Evolutionary conservation across 257 asterid genomes (phyloP), one percentile per base, ranked within the genome.

Genomic region (Capsicum baccatum): DNA sequence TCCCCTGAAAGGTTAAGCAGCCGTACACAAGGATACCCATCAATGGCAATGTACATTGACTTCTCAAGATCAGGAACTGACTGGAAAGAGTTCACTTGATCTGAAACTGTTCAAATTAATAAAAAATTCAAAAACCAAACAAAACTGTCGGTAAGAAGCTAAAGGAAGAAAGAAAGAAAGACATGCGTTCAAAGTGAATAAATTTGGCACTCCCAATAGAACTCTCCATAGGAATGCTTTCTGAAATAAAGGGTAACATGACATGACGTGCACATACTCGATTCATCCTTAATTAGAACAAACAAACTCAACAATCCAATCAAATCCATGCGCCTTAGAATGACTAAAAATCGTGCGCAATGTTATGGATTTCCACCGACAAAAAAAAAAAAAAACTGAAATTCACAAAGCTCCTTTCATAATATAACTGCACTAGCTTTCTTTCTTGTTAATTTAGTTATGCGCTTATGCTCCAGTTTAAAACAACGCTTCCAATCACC

Each of bases 1-100:
- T 92, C 99, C 90, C 97, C 99, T 6, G 98, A 91, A 88, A 94
- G 91, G 88, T 92, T 94, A 90, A 96, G 99, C 87, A 96, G 89
- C 60, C 99, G 94, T 60, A 96, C 99, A 86, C 99, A 96, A 16
- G 99, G 99, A 88, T 90, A 94, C 79, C 97, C 99, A 35, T 93
- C 97, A 88, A 96, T 86, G 82, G 88, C 85, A 33, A 79, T 86
- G 91, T 96, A 96, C 99, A 96, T 96, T 84, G 97, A 92, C 89
- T 92, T 94, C 86, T 92, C 98, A 68, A 96, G 98, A 90, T 94
- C 99, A 88, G 98, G 98, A 88, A 94, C 99, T 2, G 99, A 96
- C 88, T 94, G 91, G 79, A 94, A 88, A 33, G 97, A 88, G 17
- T 86, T 92, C 78, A 87, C 90, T 86, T 79, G 88, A 84, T 89